These are phyloP conservation scores for Tephrocybe sp. DNA, from an alignment of 768 basidiomycete genomes.

Conservation along the genomic window DNA sequence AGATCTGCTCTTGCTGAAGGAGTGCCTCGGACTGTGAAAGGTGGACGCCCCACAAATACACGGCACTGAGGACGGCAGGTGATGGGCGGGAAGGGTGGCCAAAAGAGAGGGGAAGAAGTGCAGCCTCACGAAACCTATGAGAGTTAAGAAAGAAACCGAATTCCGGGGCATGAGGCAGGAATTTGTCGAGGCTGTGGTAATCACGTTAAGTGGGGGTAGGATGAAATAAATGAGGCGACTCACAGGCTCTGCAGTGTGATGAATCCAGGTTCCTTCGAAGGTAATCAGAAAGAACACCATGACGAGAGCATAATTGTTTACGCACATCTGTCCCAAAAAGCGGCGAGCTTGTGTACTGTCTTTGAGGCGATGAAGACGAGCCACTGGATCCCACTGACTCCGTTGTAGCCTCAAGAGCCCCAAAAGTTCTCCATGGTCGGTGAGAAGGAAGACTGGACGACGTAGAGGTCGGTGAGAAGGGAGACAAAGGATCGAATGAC, in stretches of 20 bases:
- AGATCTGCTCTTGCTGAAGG: constrained; percentile 41
- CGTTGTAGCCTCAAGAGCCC: constrained; percentile 35
- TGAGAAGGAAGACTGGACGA: constrained; percentile 48
- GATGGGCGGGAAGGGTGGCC: constrained; percentile 48
- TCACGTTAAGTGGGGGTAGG: constrained; percentile 6
- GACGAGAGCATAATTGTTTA: constrained; percentile 3
- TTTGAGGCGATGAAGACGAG: constrained; percentile 37
- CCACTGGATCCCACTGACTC: constrained; percentile 45
- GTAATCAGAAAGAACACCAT: background rate
- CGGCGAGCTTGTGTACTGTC: constrained; percentile 34
- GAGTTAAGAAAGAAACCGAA: constrained; percentile 68
- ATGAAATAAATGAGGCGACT: constrained; percentile 14
- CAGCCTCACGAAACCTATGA: constrained; percentile 45
- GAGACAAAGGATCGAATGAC: constrained; percentile 33
- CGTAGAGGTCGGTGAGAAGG: constrained; percentile 45
- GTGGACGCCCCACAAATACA: constrained; percentile 54
- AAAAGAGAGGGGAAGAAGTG: constrained; percentile 48
- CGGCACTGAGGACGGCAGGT: constrained; percentile 46
- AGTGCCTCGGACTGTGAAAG: constrained; percentile 43
- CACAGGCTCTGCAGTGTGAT: constrained; percentile 38
- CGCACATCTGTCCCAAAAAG: constrained; percentile 40
- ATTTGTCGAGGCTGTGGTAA: constrained; percentile 50
- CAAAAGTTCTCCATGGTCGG: constrained; percentile 40
- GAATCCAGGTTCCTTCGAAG: constrained; percentile 38
- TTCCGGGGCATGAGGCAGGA: constrained; percentile 56